Evolutionary conservation across 768 basidiomycete species (phyloP), one percentile per base, ranked within the genome.

Genomic region (Amanita fuliginea): DNA sequence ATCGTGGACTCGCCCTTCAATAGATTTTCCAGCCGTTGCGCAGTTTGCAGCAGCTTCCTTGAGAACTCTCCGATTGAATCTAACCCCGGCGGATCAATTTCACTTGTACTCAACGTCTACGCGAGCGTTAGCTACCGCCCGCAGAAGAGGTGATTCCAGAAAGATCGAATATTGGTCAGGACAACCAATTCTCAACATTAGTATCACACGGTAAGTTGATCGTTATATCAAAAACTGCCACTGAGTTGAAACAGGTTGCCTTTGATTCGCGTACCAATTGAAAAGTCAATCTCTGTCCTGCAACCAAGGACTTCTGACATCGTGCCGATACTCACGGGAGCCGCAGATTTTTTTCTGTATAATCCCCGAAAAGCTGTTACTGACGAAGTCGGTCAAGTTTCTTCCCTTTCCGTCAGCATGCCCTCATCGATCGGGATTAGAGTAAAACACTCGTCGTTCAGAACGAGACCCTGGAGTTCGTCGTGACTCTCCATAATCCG

Each of bases 11-110:
- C 11, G 33, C 44, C 50, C 46, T 52, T 41, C 30, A 33, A 19
- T 57, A 94, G 95, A 98, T 65, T 81, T 89, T 57, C 73, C 81
- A 35, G 75, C 85, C 2, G 86, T 96, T 42, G 83, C 92, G 11
- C 86, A 87, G 50, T 91, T 94, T 62, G 78, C 86, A n/a, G 67
- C 91, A n/a, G 89, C 91, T 2, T 81, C 92, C 0, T 69, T 98
- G 36, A 88, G 83, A 59, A 75, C 75, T 2, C 67, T 96, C 51
- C 76, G 86, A 55, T 61, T 70, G 11, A 76, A 86, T 47, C 70
- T 98, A 57, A 73, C 79, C 10, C 69, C 83, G 0, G 72, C 71
- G 2, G 93, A 96, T 60, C 96, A 99, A 61, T 74, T 76, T 49
- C 81, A 89, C 61, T 66, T 96, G 18, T 83, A 86, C 54, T 68